These are phyloP conservation scores for Eucalyptus curtisii DNA, from an alignment of 345 rosid genomes.

Conservation along the genomic window DNA sequence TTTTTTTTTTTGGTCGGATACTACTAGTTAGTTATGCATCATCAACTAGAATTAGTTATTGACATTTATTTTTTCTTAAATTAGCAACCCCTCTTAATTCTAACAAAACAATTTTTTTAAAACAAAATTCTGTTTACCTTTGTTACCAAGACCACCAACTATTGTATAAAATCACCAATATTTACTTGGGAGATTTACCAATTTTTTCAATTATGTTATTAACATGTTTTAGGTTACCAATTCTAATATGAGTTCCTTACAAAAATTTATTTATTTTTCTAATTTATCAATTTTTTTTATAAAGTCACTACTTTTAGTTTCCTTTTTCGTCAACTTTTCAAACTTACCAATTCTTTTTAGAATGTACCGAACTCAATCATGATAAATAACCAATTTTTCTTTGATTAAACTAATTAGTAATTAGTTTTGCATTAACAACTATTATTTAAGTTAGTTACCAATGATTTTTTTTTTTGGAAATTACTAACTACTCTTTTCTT, in stretches of 20 bases:
- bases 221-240: background rate
- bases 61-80: background rate
- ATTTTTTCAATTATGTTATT: background rate
- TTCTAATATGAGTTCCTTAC: background rate
- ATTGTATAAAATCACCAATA: background rate
- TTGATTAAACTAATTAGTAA: background rate
- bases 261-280: too few species aligned
- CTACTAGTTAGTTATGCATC: background rate
- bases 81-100: background rate
- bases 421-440: background rate
- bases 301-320: background rate
- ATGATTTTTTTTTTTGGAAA: background rate
- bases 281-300: too few species aligned
- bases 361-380: background rate
- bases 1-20: too few species aligned
- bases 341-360: background rate
- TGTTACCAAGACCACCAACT: background rate
- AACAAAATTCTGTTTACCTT: background rate
- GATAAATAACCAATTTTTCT: background rate
- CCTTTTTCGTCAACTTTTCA: background rate
- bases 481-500: background rate
- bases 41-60: background rate
- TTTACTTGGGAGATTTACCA: background rate
- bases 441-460: background rate
- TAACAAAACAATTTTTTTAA: too few species aligned